These are phyloP conservation scores for Asterochloris erici DNA, from an alignment of 139 green algal genomes.

Conservation along the genomic window DNA sequence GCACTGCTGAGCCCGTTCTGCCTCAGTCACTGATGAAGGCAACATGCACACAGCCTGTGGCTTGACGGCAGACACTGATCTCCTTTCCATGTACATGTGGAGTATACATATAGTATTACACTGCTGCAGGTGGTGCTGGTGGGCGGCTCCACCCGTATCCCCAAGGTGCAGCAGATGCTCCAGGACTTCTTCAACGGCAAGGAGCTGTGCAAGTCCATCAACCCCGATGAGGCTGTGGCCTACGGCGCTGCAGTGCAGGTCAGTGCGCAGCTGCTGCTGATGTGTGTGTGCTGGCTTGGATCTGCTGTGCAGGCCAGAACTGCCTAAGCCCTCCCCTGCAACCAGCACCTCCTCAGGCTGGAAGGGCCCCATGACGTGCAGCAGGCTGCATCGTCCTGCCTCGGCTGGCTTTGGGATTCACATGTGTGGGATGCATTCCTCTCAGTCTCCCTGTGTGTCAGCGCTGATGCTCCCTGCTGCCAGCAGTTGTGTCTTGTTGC, in stretches of 20 bases:
- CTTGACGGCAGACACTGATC: constrained; percentile 30
- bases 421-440: too few relatives aligned
- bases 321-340: too few relatives aligned
- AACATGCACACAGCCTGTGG: too few relatives aligned
- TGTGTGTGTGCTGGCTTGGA: background rate
- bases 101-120: too few relatives aligned
- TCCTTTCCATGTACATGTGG: constrained; percentile 91
- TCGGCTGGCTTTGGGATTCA: too few relatives aligned
- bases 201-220: constrained; percentile 99
- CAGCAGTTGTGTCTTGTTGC: background rate
- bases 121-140: constrained; percentile 52
- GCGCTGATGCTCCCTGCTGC: background rate
- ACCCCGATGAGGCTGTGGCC: constrained; percentile 98
- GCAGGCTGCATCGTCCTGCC: too few relatives aligned
- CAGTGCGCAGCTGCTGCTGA: background rate
- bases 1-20: constrained; percentile 40
- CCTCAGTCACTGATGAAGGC: too few relatives aligned
- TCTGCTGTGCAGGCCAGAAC: too few relatives aligned
- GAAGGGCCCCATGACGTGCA: too few relatives aligned
- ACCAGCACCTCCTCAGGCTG: too few relatives aligned
- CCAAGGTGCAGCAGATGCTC: constrained; percentile 94
- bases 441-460: background rate
- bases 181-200: constrained; percentile 99
- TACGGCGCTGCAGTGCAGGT: constrained; percentile 95
- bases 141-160: constrained; percentile 89